Evolutionary conservation across 108 stramenopile species (phyloP).

Genomic region (Conticribra weissflogii): DNA sequence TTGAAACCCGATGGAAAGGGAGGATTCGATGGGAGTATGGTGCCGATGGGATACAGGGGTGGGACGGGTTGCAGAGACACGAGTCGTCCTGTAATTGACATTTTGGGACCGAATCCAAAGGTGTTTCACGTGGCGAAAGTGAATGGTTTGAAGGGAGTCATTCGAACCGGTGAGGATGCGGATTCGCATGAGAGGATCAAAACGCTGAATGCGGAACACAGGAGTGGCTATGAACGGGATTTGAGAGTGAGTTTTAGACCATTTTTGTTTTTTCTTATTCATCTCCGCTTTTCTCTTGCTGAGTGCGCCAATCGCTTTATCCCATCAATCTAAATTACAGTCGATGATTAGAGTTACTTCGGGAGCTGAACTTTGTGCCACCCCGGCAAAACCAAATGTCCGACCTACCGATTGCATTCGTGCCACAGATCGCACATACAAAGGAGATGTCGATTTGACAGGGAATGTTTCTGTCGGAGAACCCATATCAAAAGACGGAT

Average conservation of each 20-base stretch:
- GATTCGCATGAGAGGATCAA: constrained; percentile 39
- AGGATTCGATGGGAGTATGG: constrained; percentile 34
- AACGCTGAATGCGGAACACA: constrained; percentile 45
- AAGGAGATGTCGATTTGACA: constrained; percentile 74
- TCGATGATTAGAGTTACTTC: constrained; percentile 65
- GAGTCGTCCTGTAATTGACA: constrained; percentile 73
- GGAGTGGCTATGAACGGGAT: constrained; percentile 64
- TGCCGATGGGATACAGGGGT: constrained; percentile 72
- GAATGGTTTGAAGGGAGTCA: constrained; percentile 67
- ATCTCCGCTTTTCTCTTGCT: constrained; percentile 3
- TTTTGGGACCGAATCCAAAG: constrained; percentile 87
- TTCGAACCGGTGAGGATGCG: constrained; percentile 24
- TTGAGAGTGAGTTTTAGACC: constrained; percentile 57
- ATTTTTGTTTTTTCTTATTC: constrained; percentile 4
- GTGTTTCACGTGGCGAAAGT: constrained; percentile 69
- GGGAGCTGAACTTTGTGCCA: constrained; percentile 88
- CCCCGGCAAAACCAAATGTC: constrained; percentile 53
- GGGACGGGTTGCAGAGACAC: constrained; percentile 91
- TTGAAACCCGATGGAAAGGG: no score
- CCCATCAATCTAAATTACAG: constrained; percentile 17
- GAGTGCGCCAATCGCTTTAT: no score
- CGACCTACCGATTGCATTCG: constrained; percentile 66
- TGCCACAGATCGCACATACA: constrained; percentile 80
- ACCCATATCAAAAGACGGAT: constrained; percentile 62
- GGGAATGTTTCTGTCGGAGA: constrained; percentile 71